Evolutionary conservation across 2,329 filamentous ascomycete genomes (phyloP).

Genomic region (Trichoderma hamatum): DNA sequence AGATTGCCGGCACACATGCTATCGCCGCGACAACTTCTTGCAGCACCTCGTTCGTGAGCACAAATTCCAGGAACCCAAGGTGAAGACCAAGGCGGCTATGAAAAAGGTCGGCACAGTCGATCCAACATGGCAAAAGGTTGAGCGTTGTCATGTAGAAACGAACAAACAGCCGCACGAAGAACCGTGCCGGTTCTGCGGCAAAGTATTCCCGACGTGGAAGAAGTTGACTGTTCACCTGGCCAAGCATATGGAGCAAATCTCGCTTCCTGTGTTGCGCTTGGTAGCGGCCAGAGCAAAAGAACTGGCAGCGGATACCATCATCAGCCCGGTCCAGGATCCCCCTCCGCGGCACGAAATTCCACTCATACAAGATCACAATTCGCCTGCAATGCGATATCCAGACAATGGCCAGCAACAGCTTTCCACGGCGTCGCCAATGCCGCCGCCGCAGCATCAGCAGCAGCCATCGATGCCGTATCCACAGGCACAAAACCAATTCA

Average conservation of each 20-base stretch:
- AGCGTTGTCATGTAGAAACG: conserved; percentile 75
- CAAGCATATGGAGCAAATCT: conserved; percentile 92
- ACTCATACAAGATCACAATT: conserved; percentile 34
- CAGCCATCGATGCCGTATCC: conserved; percentile 27
- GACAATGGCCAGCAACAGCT: conserved; percentile 21
- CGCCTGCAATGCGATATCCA: conserved; percentile 30
- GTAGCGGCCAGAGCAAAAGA: conserved; percentile 52
- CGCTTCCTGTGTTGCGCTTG: conserved; percentile 73
- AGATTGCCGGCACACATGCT: conserved; percentile 82
- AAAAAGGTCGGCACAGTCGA: conserved; percentile 62
- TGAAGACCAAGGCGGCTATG: conserved; percentile 71
- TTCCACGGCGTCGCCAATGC: background rate
- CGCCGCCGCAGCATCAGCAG: background rate
- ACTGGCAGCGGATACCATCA: conserved; percentile 63
- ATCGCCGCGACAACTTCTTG: conserved; percentile 87
- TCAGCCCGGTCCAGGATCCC: conserved; percentile 67
- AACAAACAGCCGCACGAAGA: conserved; percentile 68
- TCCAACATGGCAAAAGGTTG: conserved; percentile 75
- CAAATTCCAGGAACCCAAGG: conserved; percentile 79
- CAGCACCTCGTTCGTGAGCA: conserved; percentile 92
- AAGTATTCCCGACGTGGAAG: conserved; percentile 82
- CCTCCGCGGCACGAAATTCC: conserved; percentile 45
- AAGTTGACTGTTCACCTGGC: conserved; percentile 91
- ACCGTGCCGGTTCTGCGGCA: conserved; percentile 85
- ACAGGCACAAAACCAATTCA: conserved; percentile 30